Percentiles rank a stretch among this genome's conserved stretches.
Evolutionary conservation across 2,329 filamentous ascomycete species (phyloP).

Genomic region (Fusarium secorum): DNA sequence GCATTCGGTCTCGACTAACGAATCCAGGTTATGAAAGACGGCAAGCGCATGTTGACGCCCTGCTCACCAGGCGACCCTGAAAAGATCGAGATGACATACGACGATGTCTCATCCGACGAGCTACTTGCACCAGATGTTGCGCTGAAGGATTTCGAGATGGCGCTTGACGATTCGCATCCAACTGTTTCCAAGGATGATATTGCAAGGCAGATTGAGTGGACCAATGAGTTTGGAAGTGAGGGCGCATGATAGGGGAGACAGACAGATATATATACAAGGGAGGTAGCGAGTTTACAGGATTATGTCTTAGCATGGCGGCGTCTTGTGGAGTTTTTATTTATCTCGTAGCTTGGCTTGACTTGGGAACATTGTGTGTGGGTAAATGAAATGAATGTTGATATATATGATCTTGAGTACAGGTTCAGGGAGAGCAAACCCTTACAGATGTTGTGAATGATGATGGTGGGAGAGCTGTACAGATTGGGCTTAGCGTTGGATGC

Average conservation of each 20-base stretch:
- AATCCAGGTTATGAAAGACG: conserved; percentile 73
- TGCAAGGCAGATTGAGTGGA: conserved; percentile 88
- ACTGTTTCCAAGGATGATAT: conserved; percentile 92
- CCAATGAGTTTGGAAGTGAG: conserved; percentile 93
- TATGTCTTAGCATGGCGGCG: conserved; percentile 39
- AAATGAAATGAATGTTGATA: conserved; percentile 23
- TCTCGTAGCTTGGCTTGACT: conserved; percentile 15
- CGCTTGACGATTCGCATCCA: conserved; percentile 85
- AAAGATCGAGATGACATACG: conserved; percentile 93
- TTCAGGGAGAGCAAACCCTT: background rate
- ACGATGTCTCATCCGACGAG: conserved; percentile 82
- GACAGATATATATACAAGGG: conserved; percentile 2
- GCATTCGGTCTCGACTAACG: background rate
- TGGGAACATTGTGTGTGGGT: conserved; percentile 26
- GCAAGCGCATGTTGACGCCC: conserved; percentile 75
- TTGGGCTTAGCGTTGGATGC: background rate
- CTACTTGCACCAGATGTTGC: conserved; percentile 86
- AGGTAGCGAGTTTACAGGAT: conserved; percentile 34
- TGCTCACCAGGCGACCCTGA: conserved; percentile 91
- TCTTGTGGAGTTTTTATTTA: conserved; percentile 37
- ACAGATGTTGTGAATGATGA: background rate
- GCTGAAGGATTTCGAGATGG: conserved; percentile 92
- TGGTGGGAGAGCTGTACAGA: background rate
- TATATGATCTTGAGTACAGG: background rate
- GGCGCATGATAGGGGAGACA: conserved; percentile 61